Percentiles rank a stretch among this genome's conserved stretches.
Conservation (phyloP, 768 basidiomycete species). For the Hericium rajendrae region DNA sequence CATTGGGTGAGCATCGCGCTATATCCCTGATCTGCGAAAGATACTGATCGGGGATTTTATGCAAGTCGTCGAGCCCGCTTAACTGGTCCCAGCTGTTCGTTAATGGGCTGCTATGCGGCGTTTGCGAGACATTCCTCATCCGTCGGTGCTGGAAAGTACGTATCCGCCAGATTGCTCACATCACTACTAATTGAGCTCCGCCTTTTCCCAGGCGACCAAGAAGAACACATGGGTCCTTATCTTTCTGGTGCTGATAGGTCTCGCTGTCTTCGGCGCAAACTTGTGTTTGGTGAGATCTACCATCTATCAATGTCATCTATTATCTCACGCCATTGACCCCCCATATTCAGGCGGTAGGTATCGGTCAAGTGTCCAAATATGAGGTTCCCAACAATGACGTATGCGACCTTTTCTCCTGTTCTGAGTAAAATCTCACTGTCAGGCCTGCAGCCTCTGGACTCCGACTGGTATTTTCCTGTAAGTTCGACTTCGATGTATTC, state of each 20-base stretch:
- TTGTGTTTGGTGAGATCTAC: constrained; percentile 26
- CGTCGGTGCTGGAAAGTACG: constrained; percentile 43
- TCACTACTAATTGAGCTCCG: background rate
- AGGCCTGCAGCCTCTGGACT: constrained; percentile 6
- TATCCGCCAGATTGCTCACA: background rate
- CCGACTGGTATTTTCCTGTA: constrained; percentile 8
- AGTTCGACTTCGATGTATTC: background rate
- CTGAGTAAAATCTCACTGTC: too few relatives aligned
- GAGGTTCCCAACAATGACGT: constrained; percentile 9
- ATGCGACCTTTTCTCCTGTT: background rate
- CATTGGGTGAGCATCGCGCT: constrained; percentile 14
- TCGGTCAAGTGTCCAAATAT: constrained; percentile 6
- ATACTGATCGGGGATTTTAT: background rate
- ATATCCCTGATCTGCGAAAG: background rate
- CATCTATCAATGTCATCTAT: background rate
- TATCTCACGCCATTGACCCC: background rate
- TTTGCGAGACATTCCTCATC: constrained; percentile 42
- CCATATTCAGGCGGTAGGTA: constrained; percentile 1
- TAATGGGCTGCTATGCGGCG: constrained; percentile 35
- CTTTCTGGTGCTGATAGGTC: constrained; percentile 25
- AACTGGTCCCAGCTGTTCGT: constrained; percentile 38
- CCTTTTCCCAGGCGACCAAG: constrained; percentile 29
- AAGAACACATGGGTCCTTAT: constrained; percentile 27
- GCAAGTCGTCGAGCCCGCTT: constrained; percentile 26
- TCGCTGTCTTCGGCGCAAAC: constrained; percentile 29